Evolutionary conservation across 495 filamentous ascomycete genomes (phyloP).

Genomic region (Talaromyces proteolyticus): DNA sequence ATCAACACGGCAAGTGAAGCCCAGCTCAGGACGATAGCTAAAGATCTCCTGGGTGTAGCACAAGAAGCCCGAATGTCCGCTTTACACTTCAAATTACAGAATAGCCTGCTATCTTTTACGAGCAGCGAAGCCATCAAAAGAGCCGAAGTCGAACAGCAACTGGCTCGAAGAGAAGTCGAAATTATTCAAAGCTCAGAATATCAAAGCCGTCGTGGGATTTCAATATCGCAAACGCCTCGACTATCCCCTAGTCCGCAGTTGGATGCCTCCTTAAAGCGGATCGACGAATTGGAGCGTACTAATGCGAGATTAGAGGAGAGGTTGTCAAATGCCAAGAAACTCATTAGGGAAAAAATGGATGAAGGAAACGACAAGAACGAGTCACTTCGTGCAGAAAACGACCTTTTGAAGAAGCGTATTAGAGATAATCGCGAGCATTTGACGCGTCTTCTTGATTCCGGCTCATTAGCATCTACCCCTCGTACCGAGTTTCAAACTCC

Average conservation of each 20-base stretch:
- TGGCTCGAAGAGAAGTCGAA: constrained; percentile 86
- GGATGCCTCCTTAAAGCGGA: constrained; percentile 37
- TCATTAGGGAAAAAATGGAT: constrained; percentile 74
- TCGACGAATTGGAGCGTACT: constrained; percentile 57
- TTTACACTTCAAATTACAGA: constrained; percentile 89
- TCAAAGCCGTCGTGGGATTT: constrained; percentile 27
- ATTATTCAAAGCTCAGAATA: constrained; percentile 62
- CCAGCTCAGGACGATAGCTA: constrained; percentile 56
- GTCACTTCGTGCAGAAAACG: constrained; percentile 60
- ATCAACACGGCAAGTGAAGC: constrained; percentile 54
- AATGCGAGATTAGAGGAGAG: constrained; percentile 57
- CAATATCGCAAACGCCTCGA: constrained; percentile 25
- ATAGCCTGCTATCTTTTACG: constrained; percentile 79
- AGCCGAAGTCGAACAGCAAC: constrained; percentile 87
- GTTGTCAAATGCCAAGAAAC: constrained; percentile 65
- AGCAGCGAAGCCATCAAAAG: constrained; percentile 81
- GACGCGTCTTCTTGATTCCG: constrained; percentile 56
- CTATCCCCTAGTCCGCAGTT: constrained; percentile 34
- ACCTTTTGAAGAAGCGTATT: constrained; percentile 74
- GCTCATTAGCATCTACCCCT: constrained; percentile 33
- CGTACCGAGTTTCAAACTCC: constrained; percentile 42
- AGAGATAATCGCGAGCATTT: constrained; percentile 82
- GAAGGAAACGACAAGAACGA: constrained; percentile 48
- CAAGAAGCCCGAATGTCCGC: constrained; percentile 71
- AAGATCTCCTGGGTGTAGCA: constrained; percentile 43